A percentile compares a stretch with the other conserved stretches of the same genome.
These are phyloP conservation scores for Penicillium alfredii DNA, from an alignment of 495 filamentous ascomycete genomes.

Conservation along the genomic window DNA sequence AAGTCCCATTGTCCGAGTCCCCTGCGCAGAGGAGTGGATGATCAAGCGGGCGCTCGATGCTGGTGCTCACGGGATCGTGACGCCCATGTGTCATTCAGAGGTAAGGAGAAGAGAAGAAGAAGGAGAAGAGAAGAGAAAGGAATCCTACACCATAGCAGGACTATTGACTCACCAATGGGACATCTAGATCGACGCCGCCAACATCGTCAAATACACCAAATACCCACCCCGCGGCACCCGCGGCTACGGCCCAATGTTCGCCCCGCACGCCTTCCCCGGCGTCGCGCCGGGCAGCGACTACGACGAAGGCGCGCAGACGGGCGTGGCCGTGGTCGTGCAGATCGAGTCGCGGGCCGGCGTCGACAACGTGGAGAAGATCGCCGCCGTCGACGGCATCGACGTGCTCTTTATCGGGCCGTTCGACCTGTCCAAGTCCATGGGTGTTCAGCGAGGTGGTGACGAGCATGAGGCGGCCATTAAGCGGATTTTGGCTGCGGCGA, in stretches of 20 bases:
- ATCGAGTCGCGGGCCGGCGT: conserved; percentile 44
- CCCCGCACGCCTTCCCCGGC: conserved; percentile 34
- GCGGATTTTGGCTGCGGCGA: conserved; percentile 55
- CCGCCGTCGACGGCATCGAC: conserved; percentile 38
- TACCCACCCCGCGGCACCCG: conserved; percentile 60
- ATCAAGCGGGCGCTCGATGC: conserved; percentile 68
- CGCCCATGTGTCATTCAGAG: conserved; percentile 34
- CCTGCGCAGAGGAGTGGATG: conserved; percentile 63
- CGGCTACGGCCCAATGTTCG: conserved; percentile 62
- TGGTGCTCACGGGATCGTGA: conserved; percentile 59
- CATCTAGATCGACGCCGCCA: conserved; percentile 48
- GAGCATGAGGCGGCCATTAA: conserved; percentile 58
- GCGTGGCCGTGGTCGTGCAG: conserved; percentile 38
- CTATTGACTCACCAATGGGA: no score
- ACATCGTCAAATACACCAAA: conserved; percentile 55
- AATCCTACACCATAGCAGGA: no score
- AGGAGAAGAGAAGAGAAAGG: no score
- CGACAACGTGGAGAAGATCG: conserved; percentile 46
- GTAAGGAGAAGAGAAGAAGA: conserved; percentile 16
- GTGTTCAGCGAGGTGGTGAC: conserved; percentile 31
- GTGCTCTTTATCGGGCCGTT: conserved; percentile 55
- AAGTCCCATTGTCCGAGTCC: conserved; percentile 62
- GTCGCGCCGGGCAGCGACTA: conserved; percentile 33
- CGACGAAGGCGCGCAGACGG: conserved; percentile 29
- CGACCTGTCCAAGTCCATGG: conserved; percentile 37